These are phyloP conservation scores for Colletotrichum lindemuthianum DNA, from an alignment of 2,329 filamentous ascomycete species.

Conservation along the genomic window DNA sequence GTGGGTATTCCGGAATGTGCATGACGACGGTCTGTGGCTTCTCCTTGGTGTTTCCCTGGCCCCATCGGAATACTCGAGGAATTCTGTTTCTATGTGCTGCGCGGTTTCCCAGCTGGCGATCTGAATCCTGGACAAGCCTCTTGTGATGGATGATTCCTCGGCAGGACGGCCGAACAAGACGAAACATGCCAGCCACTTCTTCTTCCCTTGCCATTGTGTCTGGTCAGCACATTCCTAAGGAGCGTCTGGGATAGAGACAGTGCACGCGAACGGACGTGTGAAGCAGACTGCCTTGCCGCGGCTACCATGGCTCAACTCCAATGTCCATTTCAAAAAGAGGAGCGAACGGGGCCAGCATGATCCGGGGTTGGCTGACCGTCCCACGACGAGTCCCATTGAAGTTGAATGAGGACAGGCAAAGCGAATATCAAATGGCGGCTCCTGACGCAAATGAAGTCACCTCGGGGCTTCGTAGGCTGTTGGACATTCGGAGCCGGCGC, in stretches of 20 bases:
- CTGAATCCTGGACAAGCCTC: not conserved
- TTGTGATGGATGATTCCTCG: not conserved
- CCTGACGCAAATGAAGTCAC: constrained; percentile 23
- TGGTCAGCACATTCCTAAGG: constrained; percentile 6
- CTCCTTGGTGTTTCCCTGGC: constrained; percentile 13
- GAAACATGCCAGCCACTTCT: not conserved
- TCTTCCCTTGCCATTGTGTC: not conserved
- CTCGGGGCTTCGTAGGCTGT: not conserved
- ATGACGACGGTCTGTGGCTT: not conserved
- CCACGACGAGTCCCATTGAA: not conserved
- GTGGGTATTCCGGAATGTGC: constrained; percentile 6
- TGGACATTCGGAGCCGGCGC: constrained; percentile 22
- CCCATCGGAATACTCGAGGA: constrained; percentile 4
- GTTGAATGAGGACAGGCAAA: not conserved
- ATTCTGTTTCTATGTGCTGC: constrained; percentile 13
- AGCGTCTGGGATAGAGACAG: not conserved
- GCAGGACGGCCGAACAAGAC: constrained; percentile 6
- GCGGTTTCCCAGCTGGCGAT: not conserved
- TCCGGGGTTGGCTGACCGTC: constrained; percentile 21
- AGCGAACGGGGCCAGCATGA: constrained; percentile 2
- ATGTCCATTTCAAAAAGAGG: constrained; percentile 15
- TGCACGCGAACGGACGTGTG: constrained; percentile 4
- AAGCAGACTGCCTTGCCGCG: constrained; percentile 6
- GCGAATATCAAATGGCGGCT: not conserved
- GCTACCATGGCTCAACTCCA: constrained; percentile 12